Conservation (phyloP, 1,284 basidiomycete genomes). For the Fomes fomentarius region DNA sequence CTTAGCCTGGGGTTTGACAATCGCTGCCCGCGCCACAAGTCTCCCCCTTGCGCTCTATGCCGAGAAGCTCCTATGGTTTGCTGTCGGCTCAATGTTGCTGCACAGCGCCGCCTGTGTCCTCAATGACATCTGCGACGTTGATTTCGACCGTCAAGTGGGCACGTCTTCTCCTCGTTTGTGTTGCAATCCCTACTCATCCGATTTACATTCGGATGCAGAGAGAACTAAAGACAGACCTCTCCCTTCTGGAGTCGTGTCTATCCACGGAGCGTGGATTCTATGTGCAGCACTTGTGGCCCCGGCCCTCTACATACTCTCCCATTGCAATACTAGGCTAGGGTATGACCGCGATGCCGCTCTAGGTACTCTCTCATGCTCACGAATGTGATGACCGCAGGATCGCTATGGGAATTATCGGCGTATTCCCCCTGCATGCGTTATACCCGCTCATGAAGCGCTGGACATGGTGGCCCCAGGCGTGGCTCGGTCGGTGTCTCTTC, state of each 20-base stretch:
- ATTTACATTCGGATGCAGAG: no score
- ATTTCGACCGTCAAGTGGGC: slow-evolving; percentile 43
- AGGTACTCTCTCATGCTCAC: slow-evolving; percentile 2
- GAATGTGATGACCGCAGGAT: slow-evolving; percentile 33
- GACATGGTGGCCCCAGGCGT: slow-evolving; percentile 75
- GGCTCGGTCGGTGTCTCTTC: slow-evolving; percentile 42
- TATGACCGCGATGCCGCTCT: slow-evolving; percentile 17
- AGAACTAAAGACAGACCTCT: slow-evolving; percentile 44
- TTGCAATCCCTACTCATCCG: no score
- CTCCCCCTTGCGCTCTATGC: slow-evolving; percentile 19
- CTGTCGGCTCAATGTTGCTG: slow-evolving; percentile 30
- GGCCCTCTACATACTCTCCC: slow-evolving; percentile 30
- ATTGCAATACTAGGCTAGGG: slow-evolving; percentile 25
- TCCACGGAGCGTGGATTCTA: slow-evolving; percentile 44
- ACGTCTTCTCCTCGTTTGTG: no score
- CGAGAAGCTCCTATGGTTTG: slow-evolving; percentile 24
- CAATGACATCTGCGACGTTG: slow-evolving; percentile 45
- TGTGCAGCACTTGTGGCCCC: slow-evolving; percentile 42
- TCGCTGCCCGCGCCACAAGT: slow-evolving; percentile 27
- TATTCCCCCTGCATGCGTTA: slow-evolving; percentile 48
- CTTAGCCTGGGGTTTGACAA: slow-evolving; percentile 31
- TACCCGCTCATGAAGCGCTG: slow-evolving; percentile 68
- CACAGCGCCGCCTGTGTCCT: slow-evolving; percentile 37
- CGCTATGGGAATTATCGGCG: slow-evolving; percentile 43
- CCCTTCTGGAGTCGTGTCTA: slow-evolving; percentile 45